Evolutionary conservation across 1,139 yeast species (phyloP), one percentile per base, ranked within the genome.

Genomic region (Taiozyma sp.): DNA sequence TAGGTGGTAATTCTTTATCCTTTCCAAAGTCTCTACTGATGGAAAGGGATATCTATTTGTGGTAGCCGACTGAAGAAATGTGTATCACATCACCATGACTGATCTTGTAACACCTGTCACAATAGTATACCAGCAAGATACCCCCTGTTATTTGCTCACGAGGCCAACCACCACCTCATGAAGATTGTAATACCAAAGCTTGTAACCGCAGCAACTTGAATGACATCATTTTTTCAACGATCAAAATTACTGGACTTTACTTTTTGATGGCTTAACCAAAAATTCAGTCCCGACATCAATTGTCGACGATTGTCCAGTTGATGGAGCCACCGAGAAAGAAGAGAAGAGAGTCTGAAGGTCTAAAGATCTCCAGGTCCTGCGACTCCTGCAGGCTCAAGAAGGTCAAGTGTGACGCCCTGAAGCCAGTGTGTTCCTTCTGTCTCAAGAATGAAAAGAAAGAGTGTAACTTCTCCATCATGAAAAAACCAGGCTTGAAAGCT

Each of bases 1-100:
- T 73, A 47, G 65, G 49, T 60, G 62, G 57, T 76, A 80, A 64
- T 46, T 66, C 65, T 47, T 66, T 65, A 21, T 80, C 80, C 10
- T 32, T 52, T 11, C 49, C 56, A 1, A 46, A 45, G 57, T 73
- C 75, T 50, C 77, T 79, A 39, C 77, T 68, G 43, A 76, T 62
- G 16, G 79, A 19, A 2, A 2, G 19, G 19, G 19, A 2, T 19
- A 19, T 19, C 19, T 2, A 19, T 19, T 19, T 19, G 3, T 19
- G 19, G 19, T 2, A 19, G 19, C 19, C 19, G 19, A 19, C 19
- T 19, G 19, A 16, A 16, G 19, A 16, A 16, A 16, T 16, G 19
- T 16, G 19, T 16, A 66, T 58, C 26, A 71, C 61, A 61, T 64
- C 62, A 57, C 74, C 65, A 60, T 72, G 73, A 21, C 74, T 68